Base-by-base conservation (phyloP, 2,329 filamentous ascomycete species). In the Aureobasidium sp. region DNA sequence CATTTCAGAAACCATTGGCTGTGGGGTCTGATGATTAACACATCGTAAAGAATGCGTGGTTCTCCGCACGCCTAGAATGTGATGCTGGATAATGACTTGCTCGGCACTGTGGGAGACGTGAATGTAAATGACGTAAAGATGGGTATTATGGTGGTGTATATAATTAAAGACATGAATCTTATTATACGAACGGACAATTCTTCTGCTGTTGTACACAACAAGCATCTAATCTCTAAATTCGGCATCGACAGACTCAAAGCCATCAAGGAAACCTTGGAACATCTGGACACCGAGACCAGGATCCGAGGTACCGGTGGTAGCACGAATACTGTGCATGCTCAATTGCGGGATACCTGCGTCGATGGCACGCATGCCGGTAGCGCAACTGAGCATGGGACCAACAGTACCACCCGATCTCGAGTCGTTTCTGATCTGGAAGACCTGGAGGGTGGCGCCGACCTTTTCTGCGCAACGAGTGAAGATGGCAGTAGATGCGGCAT, bases 371-470 rank as follows among this genome's bases (percentile, higher is more conserved):
- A 96, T 87, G 34, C 93, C 93, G 75, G 94, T 89, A 31, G 83
- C 84, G 31, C 87, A 85, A 67, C 87, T 91, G 39, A 96, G 81
- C 84, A 92, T 91, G 0, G 94, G 94, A 0, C 94, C 94, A n/a
- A 97, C 91, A 0, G 94, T 99, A 17, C 94, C 94, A 34, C 94
- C 94, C 70, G 86, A 90, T 61, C 93, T 81, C 11, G 84, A 88
- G 75, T 97, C 94, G 72, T 97, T 99, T 62, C 94, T 81, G 73
- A 97, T 97, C 81, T 96, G 91, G 81, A 97, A 97, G 6, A 89
- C 80, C 76, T 97, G 94, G 60, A 95, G 81, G 52, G 82, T 84
- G 62, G 84, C 85, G 56, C 80, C 90, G 64, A 81, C 83, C 63
- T 89, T 86, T 67, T 91, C 86, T 8, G 91, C 92, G 42, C 95